Base-by-base conservation (phyloP, 441 rosid genomes). In the Erodium trifolium region DNA sequence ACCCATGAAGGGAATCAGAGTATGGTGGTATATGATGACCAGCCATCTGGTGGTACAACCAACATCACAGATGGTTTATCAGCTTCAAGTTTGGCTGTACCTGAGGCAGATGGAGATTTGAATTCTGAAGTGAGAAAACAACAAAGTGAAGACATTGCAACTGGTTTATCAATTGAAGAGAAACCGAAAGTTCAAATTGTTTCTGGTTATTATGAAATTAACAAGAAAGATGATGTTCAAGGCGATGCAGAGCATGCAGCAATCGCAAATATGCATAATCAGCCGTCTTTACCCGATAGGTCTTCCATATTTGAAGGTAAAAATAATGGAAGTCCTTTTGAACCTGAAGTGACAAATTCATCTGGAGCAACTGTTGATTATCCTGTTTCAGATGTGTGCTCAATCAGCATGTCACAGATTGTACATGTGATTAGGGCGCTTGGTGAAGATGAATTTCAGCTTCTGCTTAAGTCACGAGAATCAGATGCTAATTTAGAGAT, bases 391-490 rank as follows among this genome's bases (percentile, higher is more conserved):
- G 90, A 81, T 80, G 80, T 68, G 47, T 67, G 63, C 71, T 68
- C 86, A 34, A 64, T 85, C 69, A 78, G 78, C 76, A 76, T 88
- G 71, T 68, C 71, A 47, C 84, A 88, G 77, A 85, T 89, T 53
- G 71, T 79, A 39, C 88, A 83, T 72, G 76, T 75, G 63, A 79
- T 89, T 69, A 81, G 78, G 76, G 81, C 80, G 71, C 96, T 89
- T 55, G 72, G 81, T 76, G 86, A 84, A 78, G 95, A 88, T 51
- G 92, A 93, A 63, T 87, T 72, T 74, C 77, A 75, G 65, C 72
- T 76, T 75, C 81, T 91, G 77, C 83, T 88, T 41, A 72, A 80
- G 67, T 83, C 86, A 39, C 86, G 89, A 71, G 86, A 55, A 66
- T 70, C 73, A 18, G 75, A 72, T 81, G 73, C 81, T 45, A 63